Conservation (phyloP, 768 basidiomycete genomes). For the Boletus huronensis region DNA sequence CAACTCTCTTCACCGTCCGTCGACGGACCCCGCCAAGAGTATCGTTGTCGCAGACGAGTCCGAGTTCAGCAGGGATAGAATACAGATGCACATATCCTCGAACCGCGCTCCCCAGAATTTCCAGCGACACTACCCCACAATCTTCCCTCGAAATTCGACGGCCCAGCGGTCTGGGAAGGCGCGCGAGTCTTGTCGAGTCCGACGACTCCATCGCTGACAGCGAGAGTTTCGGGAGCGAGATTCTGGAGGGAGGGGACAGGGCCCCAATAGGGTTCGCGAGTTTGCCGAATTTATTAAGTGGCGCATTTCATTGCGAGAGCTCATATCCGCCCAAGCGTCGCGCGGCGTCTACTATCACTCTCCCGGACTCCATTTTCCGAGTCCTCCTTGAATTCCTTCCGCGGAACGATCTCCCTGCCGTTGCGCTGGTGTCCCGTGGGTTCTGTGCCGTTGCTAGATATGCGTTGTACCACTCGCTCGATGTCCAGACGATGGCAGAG, state of each 20-base stretch:
- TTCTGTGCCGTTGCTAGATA: slow-evolving; percentile 23
- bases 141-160: slow-evolving; percentile 33
- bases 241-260: not conserved
- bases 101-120: slow-evolving; percentile 19
- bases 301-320: slow-evolving; percentile 1
- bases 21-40: slow-evolving; percentile 20
- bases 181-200: slow-evolving; percentile 27
- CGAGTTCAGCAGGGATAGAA: slow-evolving; percentile 13
- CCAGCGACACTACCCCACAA: slow-evolving; percentile 17
- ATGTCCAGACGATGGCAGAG: slow-evolving; percentile 15
- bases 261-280: slow-evolving; percentile 10
- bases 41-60: slow-evolving; percentile 2
- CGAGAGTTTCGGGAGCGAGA: slow-evolving; percentile 1
- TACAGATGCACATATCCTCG: slow-evolving; percentile 13
- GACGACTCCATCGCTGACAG: slow-evolving; percentile 7
- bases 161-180: slow-evolving; percentile 30
- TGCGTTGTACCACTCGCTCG: slow-evolving; percentile 21
- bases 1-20: slow-evolving; percentile 24
- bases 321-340: not conserved
- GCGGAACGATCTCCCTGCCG: slow-evolving; percentile 12
- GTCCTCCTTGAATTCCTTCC: slow-evolving; percentile 22
- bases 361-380: slow-evolving; percentile 21
- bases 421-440: slow-evolving; percentile 24
- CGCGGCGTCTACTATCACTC: not conserved
- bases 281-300: slow-evolving; percentile 21